Conservation (phyloP, 768 basidiomycete species). For the Sarcodon sp. region DNA sequence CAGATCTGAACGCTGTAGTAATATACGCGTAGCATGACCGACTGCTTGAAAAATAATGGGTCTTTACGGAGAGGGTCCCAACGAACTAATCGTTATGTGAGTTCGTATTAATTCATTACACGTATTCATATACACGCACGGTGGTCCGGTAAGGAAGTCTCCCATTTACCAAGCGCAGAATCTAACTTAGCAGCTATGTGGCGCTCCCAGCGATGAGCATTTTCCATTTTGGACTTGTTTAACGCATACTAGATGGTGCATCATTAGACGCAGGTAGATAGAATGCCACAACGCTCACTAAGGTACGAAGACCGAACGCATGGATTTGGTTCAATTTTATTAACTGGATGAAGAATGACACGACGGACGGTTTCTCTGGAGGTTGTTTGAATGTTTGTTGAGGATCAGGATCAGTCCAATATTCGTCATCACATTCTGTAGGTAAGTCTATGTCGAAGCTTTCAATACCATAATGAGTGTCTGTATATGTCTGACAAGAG, state of each 20-base stretch:
- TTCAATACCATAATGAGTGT: not conserved
- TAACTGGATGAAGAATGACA: conserved; percentile 43
- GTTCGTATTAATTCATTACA: not conserved
- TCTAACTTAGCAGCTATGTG: not conserved
- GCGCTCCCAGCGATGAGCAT: not conserved
- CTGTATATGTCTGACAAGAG: conserved; percentile 1
- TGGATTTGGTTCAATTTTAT: conserved; percentile 49
- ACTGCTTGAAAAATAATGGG: not conserved
- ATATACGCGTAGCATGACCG: not conserved
- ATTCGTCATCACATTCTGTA: conserved; percentile 62
- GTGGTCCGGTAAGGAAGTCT: not conserved
- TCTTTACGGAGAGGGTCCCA: not conserved
- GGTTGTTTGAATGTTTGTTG: conserved; percentile 51
- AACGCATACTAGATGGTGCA: not conserved
- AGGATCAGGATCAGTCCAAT: conserved; percentile 50
- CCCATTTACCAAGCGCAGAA: not conserved
- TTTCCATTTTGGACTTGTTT: not conserved
- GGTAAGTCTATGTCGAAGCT: conserved; percentile 56
- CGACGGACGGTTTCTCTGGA: conserved; percentile 33
- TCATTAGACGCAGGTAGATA: not conserved
- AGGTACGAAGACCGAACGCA: conserved; percentile 40
- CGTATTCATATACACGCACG: not conserved
- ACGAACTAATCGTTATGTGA: not conserved
- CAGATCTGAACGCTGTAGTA: not conserved
- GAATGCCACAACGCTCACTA: conserved; percentile 2